Base-by-base conservation (phyloP, 2,329 filamentous ascomycete species). In the Clathrospora elynae region DNA sequence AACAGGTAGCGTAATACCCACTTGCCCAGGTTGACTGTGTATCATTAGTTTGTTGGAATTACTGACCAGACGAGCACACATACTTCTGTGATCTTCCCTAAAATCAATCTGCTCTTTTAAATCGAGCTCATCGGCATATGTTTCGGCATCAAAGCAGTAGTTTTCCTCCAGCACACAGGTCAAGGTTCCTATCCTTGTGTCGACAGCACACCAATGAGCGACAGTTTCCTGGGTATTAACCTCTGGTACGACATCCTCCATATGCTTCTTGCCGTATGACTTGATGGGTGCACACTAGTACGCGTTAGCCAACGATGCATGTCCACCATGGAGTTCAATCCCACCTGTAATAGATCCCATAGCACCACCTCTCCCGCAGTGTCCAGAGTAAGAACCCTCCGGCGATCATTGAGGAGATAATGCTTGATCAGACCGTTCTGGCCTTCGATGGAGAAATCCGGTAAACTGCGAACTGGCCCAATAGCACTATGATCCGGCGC, bases 1-100 rank as follows among this genome's bases (percentile, higher is more conserved):
- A 99, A 99, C 0, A 99, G 78, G 69, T 96, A 95, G 22, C 93
- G 83, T 46, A 99, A 74, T 31, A 97, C 84, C 93, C 93, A 99
- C 76, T 95, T 96, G 6, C 93, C 93, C 31, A 97, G 83, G 62
- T 96, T 97, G 69, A 97, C 88, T 93, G 52, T 11, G 13, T 8
- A 17, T 10, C 10, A 23, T 46, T 43, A 44, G 49, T 14, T 8
- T 11, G 17, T 26, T 18, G 3, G 29, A 11, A n/a, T n/a, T n/a
- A 5, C 1, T 19, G 10, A 16, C 19, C 5, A 12, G 13, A 8
- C 3, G 2, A 23, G 12, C 8, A 46, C 3, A 69, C 84, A 64
- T 79, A 92, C 88, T 95, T 73, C 93, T 83, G 73, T 97, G 92
- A 59, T 99, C 93, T 59, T 97, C 92, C 43, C 87, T 79, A 63